Evolutionary conservation across 768 basidiomycete species (phyloP).

Genomic region (Rhodotorula kratochvilovae): DNA sequence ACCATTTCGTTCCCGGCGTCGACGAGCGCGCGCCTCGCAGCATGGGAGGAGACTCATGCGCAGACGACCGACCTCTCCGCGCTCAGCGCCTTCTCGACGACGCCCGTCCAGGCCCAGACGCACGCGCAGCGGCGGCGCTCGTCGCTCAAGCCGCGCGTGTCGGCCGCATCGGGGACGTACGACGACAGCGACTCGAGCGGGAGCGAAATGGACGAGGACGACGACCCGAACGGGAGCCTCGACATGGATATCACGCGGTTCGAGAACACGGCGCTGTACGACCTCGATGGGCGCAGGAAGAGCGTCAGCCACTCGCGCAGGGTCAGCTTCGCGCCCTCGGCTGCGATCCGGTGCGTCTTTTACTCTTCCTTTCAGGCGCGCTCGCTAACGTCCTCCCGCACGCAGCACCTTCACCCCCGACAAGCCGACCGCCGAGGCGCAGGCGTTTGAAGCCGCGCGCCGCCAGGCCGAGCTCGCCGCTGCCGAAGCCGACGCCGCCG

Average conservation of each 20-base stretch:
- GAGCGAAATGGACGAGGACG: constrained; percentile 9
- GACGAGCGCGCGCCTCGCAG: neutral
- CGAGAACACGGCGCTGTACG: constrained; percentile 19
- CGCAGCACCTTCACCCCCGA: constrained; percentile 37
- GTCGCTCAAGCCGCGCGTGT: constrained; percentile 8
- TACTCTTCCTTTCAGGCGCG: neutral
- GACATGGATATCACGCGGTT: constrained; percentile 27
- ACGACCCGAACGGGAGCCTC: constrained; percentile 29
- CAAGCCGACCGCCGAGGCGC: constrained; percentile 32
- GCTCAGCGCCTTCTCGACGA: constrained; percentile 8
- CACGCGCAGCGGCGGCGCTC: constrained; percentile 3
- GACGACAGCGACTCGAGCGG: constrained; percentile 15
- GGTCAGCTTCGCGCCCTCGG: constrained; percentile 41
- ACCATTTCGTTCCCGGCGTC: constrained; percentile 15
- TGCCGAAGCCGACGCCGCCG: constrained; percentile 7
- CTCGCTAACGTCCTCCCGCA: neutral
- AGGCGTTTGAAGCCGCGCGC: neutral
- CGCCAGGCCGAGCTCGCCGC: neutral
- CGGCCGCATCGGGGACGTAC: constrained; percentile 16
- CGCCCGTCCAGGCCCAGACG: neutral
- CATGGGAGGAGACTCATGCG: neutral
- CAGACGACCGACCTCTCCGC: constrained; percentile 31
- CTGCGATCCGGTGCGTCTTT: constrained; percentile 35
- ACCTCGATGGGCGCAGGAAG: constrained; percentile 12
- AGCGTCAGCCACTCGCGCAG: constrained; percentile 23